phyloP scores from a whole-genome alignment of 2,329 filamentous ascomycete species.

The Nannizzia gypsea region DNA sequence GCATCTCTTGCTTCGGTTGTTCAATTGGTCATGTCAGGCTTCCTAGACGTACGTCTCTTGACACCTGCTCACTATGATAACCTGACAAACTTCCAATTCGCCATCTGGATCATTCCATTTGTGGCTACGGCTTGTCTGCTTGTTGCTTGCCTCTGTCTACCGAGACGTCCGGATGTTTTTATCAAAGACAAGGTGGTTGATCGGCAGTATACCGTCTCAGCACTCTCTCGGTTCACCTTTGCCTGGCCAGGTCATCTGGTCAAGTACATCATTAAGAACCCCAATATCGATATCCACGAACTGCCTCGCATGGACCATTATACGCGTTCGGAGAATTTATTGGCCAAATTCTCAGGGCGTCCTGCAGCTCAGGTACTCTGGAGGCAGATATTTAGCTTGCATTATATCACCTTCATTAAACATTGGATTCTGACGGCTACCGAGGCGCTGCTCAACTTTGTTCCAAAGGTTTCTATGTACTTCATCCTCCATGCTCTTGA shows the following conservation, averaged over 20 bases:
- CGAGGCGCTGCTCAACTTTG: neutral
- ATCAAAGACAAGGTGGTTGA: constrained; percentile 1
- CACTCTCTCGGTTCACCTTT: constrained; percentile 1
- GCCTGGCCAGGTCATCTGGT: constrained; percentile 1
- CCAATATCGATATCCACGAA: neutral
- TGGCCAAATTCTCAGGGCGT: neutral
- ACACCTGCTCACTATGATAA: neutral
- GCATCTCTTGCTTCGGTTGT: neutral
- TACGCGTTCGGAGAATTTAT: neutral
- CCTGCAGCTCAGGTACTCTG: neutral
- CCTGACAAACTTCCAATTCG: neutral
- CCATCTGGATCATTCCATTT: neutral
- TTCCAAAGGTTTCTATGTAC: constrained; percentile 4
- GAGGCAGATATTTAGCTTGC: neutral
- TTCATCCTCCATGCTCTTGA: constrained; percentile 3
- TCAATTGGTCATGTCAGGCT: neutral
- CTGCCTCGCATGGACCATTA: neutral
- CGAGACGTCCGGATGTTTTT: constrained; percentile 4
- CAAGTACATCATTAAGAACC: constrained; percentile 4
- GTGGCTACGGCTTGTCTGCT: neutral
- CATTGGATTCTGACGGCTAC: neutral
- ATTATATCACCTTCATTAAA: neutral
- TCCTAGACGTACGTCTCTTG: neutral
- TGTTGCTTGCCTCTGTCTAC: neutral
- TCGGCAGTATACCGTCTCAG: constrained; percentile 2